These are phyloP conservation scores for Favolaschia claudopus DNA, from an alignment of 768 basidiomycete genomes.

Conservation along the genomic window DNA sequence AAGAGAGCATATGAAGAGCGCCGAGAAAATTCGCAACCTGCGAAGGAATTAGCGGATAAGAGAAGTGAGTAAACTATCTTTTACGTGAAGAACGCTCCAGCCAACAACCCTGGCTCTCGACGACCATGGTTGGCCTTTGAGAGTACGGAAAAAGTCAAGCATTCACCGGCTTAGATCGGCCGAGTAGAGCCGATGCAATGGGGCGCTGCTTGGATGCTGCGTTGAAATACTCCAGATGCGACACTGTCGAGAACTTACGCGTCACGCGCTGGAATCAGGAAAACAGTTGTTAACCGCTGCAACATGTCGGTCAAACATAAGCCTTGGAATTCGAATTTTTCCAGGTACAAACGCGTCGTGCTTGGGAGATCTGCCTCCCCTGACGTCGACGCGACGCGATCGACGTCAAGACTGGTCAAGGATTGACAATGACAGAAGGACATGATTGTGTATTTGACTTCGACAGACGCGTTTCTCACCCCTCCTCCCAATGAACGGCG, in stretches of 20 bases:
- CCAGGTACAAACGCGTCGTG: too few species aligned
- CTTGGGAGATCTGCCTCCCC: too few species aligned
- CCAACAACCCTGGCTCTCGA: constrained; percentile 27
- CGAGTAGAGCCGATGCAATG: too few species aligned
- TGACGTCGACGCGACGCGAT: background rate
- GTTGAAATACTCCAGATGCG: too few species aligned
- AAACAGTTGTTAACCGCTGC: too few species aligned
- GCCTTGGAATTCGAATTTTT: too few species aligned
- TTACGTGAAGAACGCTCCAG: constrained; percentile 26
- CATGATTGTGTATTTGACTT: too few species aligned
- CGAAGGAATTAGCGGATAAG: background rate
- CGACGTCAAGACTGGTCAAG: background rate
- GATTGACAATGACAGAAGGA: background rate
- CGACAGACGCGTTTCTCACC: too few species aligned
- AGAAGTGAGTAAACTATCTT: background rate
- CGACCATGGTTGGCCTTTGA: constrained; percentile 19
- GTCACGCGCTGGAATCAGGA: too few species aligned
- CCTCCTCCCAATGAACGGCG: background rate
- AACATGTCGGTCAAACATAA: too few species aligned
- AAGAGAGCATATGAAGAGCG: constrained; percentile 67
- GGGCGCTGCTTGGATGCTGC: too few species aligned
- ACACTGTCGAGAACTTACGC: too few species aligned
- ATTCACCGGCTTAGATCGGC: background rate
- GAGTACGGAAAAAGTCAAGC: background rate
- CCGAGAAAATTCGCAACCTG: constrained; percentile 65